These are phyloP conservation scores for Solanum medicagineum DNA, from an alignment of 257 asterid species.

Conservation along the genomic window DNA sequence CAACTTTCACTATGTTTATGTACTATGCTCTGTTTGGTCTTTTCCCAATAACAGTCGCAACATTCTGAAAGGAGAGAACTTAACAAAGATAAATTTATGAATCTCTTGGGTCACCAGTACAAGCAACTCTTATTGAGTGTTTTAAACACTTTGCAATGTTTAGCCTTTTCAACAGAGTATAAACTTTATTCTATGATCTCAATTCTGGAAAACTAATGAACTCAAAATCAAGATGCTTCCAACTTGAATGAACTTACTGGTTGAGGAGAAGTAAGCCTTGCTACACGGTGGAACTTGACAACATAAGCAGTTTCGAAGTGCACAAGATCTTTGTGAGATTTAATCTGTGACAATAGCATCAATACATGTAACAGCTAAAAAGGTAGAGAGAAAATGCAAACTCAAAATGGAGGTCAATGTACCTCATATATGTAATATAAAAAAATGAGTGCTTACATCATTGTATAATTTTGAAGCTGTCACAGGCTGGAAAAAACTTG, in stretches of 20 bases:
- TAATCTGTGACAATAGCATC: constrained; percentile 43
- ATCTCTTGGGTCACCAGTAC: background rate
- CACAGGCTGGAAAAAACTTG: constrained; percentile 93
- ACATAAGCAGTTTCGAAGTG: constrained; percentile 98
- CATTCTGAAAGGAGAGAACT: background rate
- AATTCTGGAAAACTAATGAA: background rate
- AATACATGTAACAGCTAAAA: background rate
- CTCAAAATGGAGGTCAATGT: background rate
- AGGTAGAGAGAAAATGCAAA: background rate
- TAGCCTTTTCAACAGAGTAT: background rate
- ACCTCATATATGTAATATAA: background rate
- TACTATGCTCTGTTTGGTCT: background rate
- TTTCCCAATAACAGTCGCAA: background rate
- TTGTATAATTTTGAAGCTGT: constrained; percentile 88
- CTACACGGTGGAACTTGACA: constrained; percentile 90
- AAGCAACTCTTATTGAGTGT: background rate
- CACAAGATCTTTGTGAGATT: constrained; percentile 83
- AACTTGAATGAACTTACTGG: constrained; percentile 48
- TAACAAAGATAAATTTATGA: background rate
- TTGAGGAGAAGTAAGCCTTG: constrained; percentile 77
- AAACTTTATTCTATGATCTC: background rate
- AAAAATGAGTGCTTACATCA: constrained; percentile 43
- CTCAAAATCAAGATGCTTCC: constrained; percentile 3
- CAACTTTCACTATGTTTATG: background rate
- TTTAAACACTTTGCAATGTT: background rate